A percentile compares a stretch with the other conserved stretches of the same genome.
Conservation (phyloP, 768 basidiomycete species). For the Xerocomellus chrysenteron region DNA sequence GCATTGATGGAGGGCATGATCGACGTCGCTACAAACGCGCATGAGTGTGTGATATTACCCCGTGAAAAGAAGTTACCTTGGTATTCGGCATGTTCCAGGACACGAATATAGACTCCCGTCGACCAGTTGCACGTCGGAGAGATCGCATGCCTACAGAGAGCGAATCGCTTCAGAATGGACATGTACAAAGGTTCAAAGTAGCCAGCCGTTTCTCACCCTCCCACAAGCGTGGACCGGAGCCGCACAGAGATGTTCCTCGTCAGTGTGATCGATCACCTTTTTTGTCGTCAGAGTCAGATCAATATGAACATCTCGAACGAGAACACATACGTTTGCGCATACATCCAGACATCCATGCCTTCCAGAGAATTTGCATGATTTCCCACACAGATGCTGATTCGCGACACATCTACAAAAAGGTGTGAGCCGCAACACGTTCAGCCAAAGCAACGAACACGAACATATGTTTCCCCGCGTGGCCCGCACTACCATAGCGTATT, state of each 20-base stretch:
- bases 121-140: constrained; percentile 31
- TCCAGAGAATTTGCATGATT: constrained; percentile 44
- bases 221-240: constrained; percentile 56
- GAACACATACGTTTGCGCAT: constrained; percentile 48
- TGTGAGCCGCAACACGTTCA: background rate
- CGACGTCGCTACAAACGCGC: constrained; percentile 38
- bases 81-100: constrained; percentile 39
- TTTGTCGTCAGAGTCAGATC: background rate
- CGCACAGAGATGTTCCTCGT: constrained; percentile 52
- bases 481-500: too few relatives aligned
- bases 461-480: constrained; percentile 57
- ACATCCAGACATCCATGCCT: constrained; percentile 50
- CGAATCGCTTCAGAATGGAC: background rate
- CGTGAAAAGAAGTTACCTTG: constrained; percentile 34
- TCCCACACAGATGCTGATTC: constrained; percentile 55
- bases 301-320: background rate
- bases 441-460: constrained; percentile 22
- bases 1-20: constrained; percentile 50
- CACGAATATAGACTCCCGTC: constrained; percentile 41
- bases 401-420: constrained; percentile 46
- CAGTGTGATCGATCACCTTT: constrained; percentile 48
- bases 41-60: background rate
- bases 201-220: constrained; percentile 32
- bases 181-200: too few relatives aligned
- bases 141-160: constrained; percentile 40